phyloP scores from a whole-genome alignment of 2,329 filamentous ascomycete genomes.

The Paecilomyces dactylethromorphus region DNA sequence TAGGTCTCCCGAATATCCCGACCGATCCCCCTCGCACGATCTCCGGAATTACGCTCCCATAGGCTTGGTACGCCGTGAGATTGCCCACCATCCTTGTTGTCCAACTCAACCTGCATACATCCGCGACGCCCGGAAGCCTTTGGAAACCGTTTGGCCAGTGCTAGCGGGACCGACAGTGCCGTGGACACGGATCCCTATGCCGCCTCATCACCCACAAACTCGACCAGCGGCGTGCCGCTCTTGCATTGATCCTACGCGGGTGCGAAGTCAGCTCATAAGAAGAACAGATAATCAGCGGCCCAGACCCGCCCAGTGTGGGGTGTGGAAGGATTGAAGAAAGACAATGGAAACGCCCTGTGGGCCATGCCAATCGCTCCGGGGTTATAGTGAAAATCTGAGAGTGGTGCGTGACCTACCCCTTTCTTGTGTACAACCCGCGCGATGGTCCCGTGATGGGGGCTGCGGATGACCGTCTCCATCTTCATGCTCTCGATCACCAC shows the following conservation, averaged over 20 bases:
- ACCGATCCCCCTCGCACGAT: not conserved
- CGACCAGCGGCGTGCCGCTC: conserved; percentile 65
- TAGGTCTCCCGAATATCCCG: not conserved
- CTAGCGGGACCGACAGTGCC: too few relatives aligned
- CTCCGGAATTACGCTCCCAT: not conserved
- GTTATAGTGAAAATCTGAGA: conserved; percentile 4
- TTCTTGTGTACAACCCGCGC: conserved; percentile 68
- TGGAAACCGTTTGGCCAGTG: too few relatives aligned
- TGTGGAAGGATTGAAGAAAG: conserved; percentile 1
- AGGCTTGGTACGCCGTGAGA: not conserved
- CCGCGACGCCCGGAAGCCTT: not conserved
- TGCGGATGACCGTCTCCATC: conserved; percentile 80
- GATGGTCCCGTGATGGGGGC: conserved; percentile 64
- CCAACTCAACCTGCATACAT: not conserved
- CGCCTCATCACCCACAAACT: conserved; percentile 54
- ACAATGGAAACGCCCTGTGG: not conserved
- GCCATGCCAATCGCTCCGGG: not conserved
- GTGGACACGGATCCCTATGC: not conserved
- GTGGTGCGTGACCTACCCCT: conserved; percentile 51
- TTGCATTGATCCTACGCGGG: conserved; percentile 64
- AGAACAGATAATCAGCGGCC: not conserved
- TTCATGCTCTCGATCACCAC: conserved; percentile 92
- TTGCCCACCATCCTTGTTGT: not conserved
- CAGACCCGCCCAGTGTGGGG: conserved; percentile 5
- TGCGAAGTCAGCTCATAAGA: conserved; percentile 16